Percentiles rank a stretch among this genome's conserved stretches.
Evolutionary conservation across 75 land plant genomes (phyloP).

Genomic region (Chamaecyparis obtusa): DNA sequence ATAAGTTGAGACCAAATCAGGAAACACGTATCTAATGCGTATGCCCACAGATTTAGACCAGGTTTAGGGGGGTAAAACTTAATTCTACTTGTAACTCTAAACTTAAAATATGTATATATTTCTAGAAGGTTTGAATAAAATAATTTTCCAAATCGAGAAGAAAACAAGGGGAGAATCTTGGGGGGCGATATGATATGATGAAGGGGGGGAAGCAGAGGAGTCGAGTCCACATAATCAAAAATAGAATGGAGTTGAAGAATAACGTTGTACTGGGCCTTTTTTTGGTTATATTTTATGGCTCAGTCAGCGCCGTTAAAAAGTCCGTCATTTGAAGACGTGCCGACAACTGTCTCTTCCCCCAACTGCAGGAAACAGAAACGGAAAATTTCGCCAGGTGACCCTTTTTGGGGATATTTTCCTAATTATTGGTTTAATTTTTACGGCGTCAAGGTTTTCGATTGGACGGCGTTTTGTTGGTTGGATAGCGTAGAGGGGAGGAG

Average conservation of each 20-base stretch:
- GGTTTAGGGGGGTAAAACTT: too few species aligned
- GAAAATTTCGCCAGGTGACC: neutral
- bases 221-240: neutral
- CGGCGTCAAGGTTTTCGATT: conserved; percentile 3
- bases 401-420: too few species aligned
- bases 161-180: conserved; percentile 5
- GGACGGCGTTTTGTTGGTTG: conserved; percentile 5
- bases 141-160: neutral
- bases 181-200: neutral
- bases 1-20: neutral
- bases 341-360: neutral
- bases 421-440: neutral
- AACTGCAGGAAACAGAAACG: neutral
- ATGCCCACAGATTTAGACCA: neutral
- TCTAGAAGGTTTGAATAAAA: neutral
- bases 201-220: too few species aligned
- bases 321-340: neutral
- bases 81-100: too few species aligned
- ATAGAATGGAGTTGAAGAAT: neutral
- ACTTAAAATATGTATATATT: neutral
- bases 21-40: neutral
- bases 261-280: neutral
- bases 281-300: neutral
- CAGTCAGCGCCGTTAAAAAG: neutral
- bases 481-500: too few species aligned